Evolutionary conservation across 306 rosid species (phyloP), one percentile per base, ranked within the genome.

Genomic region (Glycyrrhiza uralensis): DNA sequence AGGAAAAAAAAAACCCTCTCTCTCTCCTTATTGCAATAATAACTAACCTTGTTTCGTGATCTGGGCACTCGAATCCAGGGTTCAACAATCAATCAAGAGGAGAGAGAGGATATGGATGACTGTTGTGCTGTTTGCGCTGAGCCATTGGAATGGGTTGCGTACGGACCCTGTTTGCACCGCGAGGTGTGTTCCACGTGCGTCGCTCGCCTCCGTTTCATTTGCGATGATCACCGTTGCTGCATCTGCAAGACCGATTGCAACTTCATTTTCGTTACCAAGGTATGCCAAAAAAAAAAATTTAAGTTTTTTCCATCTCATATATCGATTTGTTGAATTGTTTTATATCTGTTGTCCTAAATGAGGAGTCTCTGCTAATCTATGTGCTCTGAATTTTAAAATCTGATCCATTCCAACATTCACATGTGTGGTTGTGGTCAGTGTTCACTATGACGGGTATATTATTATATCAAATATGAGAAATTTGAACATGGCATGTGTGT

Each of bases 71-170:
- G 12, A 51, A 35, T 35, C 38, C 59, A 79, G 87, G 81, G 84
- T 79, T 83, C 41, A 5, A 10, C 14, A 7, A n/a, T 47, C 13
- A 50, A 47, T 50, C 38, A 79, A 67, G 8, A 1, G 55, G 72
- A 64, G 38, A 1, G 72, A 64, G 38, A 1, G 47, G 69, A 68
- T 47, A 89, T 94, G 99, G 97, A 94, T 2, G 99, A 94, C 20
- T 89, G 91, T 76, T 94, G 99, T 70, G 99, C 96, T 15, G 99
- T 94, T 39, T 91, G 99, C 66, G 99, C 99, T 1, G 99, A 94
- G 28, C 56, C 96, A 11, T 81, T 94, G 66, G 92, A 87, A 77
- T 94, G 99, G 99, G 97, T 89, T 35, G 97, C 99, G 1, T 94
- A 94, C 62, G 99, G 99, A 1, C 65, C 99, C 29, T 94, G 97